phyloP scores from a whole-genome alignment of 208 protist genomes.

The Wallacemonas sp. region DNA sequence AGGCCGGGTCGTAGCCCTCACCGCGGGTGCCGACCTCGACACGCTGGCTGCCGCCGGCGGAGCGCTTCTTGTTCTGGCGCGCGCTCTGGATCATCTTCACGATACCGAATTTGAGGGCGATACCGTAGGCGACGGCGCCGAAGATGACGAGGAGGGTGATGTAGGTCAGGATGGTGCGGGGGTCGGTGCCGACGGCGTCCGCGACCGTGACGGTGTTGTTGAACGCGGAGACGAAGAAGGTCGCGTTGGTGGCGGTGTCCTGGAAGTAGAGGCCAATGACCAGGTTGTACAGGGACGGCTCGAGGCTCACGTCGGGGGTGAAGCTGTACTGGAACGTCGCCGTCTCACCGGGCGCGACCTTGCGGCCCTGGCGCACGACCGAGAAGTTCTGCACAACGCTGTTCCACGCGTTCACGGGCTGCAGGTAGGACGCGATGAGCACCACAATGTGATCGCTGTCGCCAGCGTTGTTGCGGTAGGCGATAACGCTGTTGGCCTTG shows the following conservation, averaged over 20 bases:
- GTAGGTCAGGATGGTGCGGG: constrained; percentile 82
- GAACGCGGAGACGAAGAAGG: constrained; percentile 68
- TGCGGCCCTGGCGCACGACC: constrained; percentile 70
- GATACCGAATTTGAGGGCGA: constrained; percentile 46
- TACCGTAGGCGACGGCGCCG: constrained; percentile 46
- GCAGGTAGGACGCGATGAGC: constrained; percentile 57
- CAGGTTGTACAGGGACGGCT: constrained; percentile 85
- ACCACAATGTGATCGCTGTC: constrained; percentile 44
- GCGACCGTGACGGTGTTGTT: constrained; percentile 74
- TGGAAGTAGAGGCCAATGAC: constrained; percentile 79
- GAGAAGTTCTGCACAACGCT: constrained; percentile 89
- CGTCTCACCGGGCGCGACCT: constrained; percentile 57
- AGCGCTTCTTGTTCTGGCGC: constrained; percentile 5
- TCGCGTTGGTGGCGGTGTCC: constrained; percentile 59
- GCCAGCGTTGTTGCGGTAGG: constrained; percentile 67
- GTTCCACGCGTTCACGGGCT: constrained; percentile 38
- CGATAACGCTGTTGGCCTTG: constrained; percentile 45
- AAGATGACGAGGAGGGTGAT: constrained; percentile 72
- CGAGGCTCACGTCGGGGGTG: constrained; percentile 60
- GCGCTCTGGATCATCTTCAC: constrained; percentile 36
- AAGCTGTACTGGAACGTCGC: constrained; percentile 84
- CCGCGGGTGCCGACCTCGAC: constrained; percentile 46
- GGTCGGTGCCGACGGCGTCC: constrained; percentile 74
- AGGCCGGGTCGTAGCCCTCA: constrained; percentile 73
- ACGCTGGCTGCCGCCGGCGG: constrained; percentile 4